phyloP scores from a whole-genome alignment of 306 rosid species.

The Vigna radiata region DNA sequence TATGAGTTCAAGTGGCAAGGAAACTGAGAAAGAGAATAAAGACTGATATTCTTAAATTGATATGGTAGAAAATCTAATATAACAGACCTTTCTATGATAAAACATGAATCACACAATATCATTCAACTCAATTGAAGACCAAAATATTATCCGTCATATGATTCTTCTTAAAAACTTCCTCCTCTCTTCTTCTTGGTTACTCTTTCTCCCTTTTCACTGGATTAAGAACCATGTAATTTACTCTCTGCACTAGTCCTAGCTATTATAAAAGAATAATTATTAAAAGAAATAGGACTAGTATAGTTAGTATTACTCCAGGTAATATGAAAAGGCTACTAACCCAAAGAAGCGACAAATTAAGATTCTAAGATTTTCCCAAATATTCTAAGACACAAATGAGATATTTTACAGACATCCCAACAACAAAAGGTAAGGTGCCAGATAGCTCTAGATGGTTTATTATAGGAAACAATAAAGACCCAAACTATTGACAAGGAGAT shows the following conservation, averaged over 20 bases:
- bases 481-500: not conserved
- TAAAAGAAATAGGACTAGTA: not conserved
- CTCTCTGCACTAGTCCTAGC: not conserved
- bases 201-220: not conserved
- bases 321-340: not conserved
- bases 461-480: constrained; percentile 10
- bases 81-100: not conserved
- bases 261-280: not conserved
- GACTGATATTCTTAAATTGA: not conserved
- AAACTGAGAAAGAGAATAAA: not conserved
- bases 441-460: not conserved
- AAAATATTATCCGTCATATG: not conserved
- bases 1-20: not conserved
- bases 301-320: not conserved
- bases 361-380: not conserved
- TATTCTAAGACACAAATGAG: not conserved
- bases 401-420: not conserved
- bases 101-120: not conserved
- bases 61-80: not conserved
- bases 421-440: not conserved
- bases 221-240: not conserved
- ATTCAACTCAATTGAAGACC: not conserved
- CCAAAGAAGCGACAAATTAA: not conserved
- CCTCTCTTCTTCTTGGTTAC: not conserved
- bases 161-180: not conserved